Conservation (phyloP, 805 yeast genomes). For the Lipomyces anomalus region DNA sequence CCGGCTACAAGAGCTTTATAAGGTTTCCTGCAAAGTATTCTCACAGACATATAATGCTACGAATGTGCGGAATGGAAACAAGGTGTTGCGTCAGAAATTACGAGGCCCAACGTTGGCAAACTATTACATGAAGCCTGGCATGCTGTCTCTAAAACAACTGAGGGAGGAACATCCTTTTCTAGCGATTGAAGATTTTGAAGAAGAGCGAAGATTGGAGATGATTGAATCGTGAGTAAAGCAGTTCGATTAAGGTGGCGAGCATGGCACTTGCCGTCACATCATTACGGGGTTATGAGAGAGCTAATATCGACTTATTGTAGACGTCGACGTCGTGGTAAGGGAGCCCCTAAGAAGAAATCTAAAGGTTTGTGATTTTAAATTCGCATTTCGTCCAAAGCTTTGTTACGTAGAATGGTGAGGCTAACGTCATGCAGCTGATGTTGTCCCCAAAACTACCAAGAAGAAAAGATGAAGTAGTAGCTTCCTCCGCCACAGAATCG, state of each 20-base stretch:
- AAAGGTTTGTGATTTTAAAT: slow-evolving; percentile 7
- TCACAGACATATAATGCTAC: slow-evolving; percentile 67
- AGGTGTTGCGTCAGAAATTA: slow-evolving; percentile 59
- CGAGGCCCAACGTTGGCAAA: slow-evolving; percentile 65
- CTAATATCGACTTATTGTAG: slow-evolving; percentile 3
- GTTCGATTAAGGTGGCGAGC: not conserved
- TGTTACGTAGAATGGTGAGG: not conserved
- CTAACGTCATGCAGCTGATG: not conserved
- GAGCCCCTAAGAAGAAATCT: slow-evolving; percentile 27
- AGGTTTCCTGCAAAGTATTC: slow-evolving; percentile 60
- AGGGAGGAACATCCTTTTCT: too few species aligned
- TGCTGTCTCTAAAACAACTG: too few species aligned
- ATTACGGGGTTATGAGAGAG: too few species aligned
- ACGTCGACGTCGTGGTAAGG: slow-evolving; percentile 26
- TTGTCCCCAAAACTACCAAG: too few species aligned
- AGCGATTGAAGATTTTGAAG: too few species aligned
- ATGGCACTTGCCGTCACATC: slow-evolving; percentile 1
- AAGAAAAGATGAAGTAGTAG: too few species aligned
- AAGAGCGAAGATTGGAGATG: slow-evolving; percentile 61
- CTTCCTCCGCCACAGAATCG: too few species aligned
- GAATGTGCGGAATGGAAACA: slow-evolving; percentile 62
- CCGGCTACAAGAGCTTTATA: slow-evolving; percentile 52
- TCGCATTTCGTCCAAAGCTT: too few species aligned
- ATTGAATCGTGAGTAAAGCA: slow-evolving; percentile 34
- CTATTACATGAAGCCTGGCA: too few species aligned